Evolutionary conservation across 768 basidiomycete species (phyloP).

Genomic region (Chalciporus sphaerocephalus): DNA sequence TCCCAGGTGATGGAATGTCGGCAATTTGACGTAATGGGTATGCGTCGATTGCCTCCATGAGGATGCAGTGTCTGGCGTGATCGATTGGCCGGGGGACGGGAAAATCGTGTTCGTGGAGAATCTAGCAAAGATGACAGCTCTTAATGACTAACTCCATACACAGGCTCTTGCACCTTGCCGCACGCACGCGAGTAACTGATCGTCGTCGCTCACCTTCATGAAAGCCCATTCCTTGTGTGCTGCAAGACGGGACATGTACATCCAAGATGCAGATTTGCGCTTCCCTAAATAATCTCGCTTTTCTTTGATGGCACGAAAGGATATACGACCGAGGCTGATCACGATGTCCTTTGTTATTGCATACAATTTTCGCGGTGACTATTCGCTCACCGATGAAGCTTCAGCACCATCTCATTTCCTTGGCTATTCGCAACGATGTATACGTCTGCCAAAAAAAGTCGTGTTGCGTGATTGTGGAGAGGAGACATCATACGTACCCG

Average conservation of each 20-base stretch:
- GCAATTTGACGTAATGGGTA: constrained; percentile 91
- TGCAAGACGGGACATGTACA: constrained; percentile 96
- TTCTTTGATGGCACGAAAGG: constrained; percentile 93
- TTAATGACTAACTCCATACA: not conserved
- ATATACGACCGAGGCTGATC: constrained; percentile 87
- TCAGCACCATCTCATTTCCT: constrained; percentile 84
- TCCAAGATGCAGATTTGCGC: constrained; percentile 95
- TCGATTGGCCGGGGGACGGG: constrained; percentile 93
- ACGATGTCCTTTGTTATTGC: constrained; percentile 3
- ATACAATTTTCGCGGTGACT: not conserved
- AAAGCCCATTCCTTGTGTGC: constrained; percentile 99
- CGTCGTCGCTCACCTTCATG: constrained; percentile 70
- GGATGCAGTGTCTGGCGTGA: constrained; percentile 88
- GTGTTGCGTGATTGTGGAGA: not conserved
- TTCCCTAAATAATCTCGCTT: constrained; percentile 97
- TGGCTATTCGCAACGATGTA: constrained; percentile 85
- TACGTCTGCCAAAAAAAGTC: constrained; percentile 48
- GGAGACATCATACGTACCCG: constrained; percentile 49
- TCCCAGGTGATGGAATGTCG: constrained; percentile 79
- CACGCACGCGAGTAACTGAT: not conserved
- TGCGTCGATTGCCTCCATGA: constrained; percentile 95
- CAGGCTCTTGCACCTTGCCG: not conserved
- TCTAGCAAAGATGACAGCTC: constrained; percentile 41
- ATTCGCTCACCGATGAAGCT: constrained; percentile 74
- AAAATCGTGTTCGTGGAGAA: constrained; percentile 86